Evolutionary conservation across 768 basidiomycete genomes (phyloP), one percentile per base, ranked within the genome.

Genomic region (Amanita jacksonii): DNA sequence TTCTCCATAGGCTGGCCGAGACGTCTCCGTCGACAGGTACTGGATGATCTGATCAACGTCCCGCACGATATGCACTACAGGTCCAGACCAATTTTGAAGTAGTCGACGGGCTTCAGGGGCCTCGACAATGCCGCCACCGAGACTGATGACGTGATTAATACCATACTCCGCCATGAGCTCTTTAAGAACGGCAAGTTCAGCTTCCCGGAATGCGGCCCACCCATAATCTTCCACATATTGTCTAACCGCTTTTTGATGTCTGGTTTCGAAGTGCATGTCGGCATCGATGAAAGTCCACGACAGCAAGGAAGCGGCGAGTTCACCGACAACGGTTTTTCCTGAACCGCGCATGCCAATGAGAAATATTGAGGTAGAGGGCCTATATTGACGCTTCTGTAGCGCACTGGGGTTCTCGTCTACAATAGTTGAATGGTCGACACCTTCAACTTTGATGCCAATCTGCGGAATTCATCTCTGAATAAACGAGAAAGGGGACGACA

Each of bases 271-370:
- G 56, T 74, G 77, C 7, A 63, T 66, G 54, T 99, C 96, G 30
- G 92, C 92, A 52, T 99, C 96, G 53, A 93, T 62, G 47, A 60
- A 72, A 1, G 74, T 68, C 72, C 90, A 84, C 1, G 74, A 75
- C 9, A 97, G 73, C 1, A 79, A 66, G 6, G 70, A 59, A 0
- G 88, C 81, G 12, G 88, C 92, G 24, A 92, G 66, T 43, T 73
- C 67, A 12, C 93, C 90, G 47, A 97, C 74, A 62, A 81, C 83
- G 1, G 87, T 89, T 67, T 99, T 98, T 23, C 96, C 96, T 1
- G 90, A 85, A 8, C 96, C 96, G 13, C 94, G 85, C 96, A 99
- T 98, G 20, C 96, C 92, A 49, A 91, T 80, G 49, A 96, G 63
- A 47, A 94, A 62, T 51, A 92, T 74, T 4, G 83, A 80, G 13